These are phyloP conservation scores for Camellia granthamiana DNA, from an alignment of 148 eudicot genomes.

Conservation along the genomic window DNA sequence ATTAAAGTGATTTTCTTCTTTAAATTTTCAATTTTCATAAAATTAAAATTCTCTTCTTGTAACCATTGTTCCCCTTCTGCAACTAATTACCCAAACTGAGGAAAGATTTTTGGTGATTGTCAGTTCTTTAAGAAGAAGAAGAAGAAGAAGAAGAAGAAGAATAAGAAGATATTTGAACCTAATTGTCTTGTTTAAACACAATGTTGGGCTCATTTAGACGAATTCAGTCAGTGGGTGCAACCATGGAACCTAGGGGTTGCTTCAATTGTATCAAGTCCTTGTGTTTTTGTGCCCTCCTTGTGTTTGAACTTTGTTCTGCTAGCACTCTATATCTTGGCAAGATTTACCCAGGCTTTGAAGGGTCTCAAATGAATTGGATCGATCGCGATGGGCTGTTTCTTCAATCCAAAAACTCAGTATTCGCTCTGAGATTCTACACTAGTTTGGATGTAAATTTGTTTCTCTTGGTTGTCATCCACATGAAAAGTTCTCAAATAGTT, in stretches of 20 bases:
- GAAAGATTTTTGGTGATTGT: neutral
- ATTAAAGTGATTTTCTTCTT: neutral
- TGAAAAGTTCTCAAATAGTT: constrained; percentile 17
- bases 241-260: constrained; percentile 3
- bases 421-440: constrained; percentile 22
- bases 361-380: constrained; percentile 19
- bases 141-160: too few species aligned
- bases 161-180: neutral
- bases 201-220: neutral
- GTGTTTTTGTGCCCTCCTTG: constrained; percentile 13
- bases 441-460: constrained; percentile 21
- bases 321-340: constrained; percentile 8
- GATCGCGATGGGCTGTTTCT: constrained; percentile 25
- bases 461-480: constrained; percentile 23
- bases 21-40: neutral
- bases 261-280: constrained; percentile 8
- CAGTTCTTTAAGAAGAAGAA: neutral
- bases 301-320: constrained; percentile 11
- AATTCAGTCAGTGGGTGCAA: neutral
- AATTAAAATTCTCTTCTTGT: neutral
- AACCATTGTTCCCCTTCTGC: neutral
- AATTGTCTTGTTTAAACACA: neutral
- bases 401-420: constrained; percentile 25
- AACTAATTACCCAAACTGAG: neutral
- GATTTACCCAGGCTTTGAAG: constrained; percentile 24